These are phyloP conservation scores for Gymnopus androsaceus DNA, from an alignment of 1,284 basidiomycete genomes.

Conservation along the genomic window DNA sequence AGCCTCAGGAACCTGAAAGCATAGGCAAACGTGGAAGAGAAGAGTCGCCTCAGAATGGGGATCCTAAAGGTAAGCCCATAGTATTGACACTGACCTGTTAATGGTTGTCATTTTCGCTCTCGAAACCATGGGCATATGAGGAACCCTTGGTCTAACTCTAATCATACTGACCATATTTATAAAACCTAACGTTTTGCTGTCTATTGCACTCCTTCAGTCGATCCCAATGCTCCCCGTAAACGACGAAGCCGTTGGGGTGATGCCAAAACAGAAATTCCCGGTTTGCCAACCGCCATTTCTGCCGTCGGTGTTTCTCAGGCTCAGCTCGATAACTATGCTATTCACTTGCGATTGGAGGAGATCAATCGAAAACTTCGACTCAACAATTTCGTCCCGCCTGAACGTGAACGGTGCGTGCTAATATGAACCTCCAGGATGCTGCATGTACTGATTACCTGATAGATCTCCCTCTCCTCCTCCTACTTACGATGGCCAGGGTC, in stretches of 20 bases:
- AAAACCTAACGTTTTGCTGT: constrained; percentile 49
- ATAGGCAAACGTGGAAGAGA: constrained; percentile 60
- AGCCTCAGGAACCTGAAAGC: constrained; percentile 57
- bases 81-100: constrained; percentile 30
- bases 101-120: constrained; percentile 21
- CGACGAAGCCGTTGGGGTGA: constrained; percentile 96
- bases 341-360: constrained; percentile 93
- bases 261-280: constrained; percentile 83
- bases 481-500: constrained; percentile 95
- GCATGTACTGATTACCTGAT: constrained; percentile 23
- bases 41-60: constrained; percentile 53
- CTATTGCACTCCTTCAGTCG: constrained; percentile 54
- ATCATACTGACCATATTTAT: constrained; percentile 55
- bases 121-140: constrained; percentile 33
- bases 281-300: constrained; percentile 89
- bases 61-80: constrained; percentile 57
- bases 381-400: constrained; percentile 95
- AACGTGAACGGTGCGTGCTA: constrained; percentile 78
- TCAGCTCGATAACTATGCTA: constrained; percentile 94
- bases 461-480: constrained; percentile 96
- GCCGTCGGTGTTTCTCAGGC: constrained; percentile 88
- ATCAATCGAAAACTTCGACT: constrained; percentile 93
- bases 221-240: constrained; percentile 84
- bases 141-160: constrained; percentile 32
- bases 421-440: constrained; percentile 16